A percentile compares a stretch with the other conserved stretches of the same genome.
These are phyloP conservation scores for Skeletonema potamos DNA, from an alignment of 108 stramenopile species.

Conservation along the genomic window DNA sequence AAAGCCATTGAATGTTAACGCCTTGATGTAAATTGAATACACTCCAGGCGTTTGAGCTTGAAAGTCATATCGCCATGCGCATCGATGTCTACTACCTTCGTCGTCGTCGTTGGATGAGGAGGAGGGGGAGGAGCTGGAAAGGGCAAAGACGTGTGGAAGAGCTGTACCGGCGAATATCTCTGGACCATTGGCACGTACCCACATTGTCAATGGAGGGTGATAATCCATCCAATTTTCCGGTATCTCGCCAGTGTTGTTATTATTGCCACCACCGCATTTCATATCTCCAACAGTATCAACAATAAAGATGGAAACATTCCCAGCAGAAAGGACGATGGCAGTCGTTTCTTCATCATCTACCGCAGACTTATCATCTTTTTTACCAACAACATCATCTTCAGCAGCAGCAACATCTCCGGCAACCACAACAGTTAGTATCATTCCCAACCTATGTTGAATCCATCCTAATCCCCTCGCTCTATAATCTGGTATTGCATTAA, in stretches of 20 bases:
- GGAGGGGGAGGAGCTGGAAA: not conserved
- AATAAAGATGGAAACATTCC: slow-evolving; percentile 10
- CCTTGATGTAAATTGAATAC: slow-evolving; percentile 35
- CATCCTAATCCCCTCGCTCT: slow-evolving; percentile 17
- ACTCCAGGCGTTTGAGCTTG: not conserved
- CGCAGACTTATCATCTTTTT: no score
- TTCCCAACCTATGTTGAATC: slow-evolving; percentile 22
- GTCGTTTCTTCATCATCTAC: no score
- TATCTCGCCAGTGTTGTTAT: not conserved
- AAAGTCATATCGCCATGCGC: slow-evolving; percentile 21
- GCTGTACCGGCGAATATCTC: slow-evolving; percentile 44
- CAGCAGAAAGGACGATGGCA: slow-evolving; percentile 7
- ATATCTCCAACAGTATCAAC: slow-evolving; percentile 19
- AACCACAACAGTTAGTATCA: slow-evolving; percentile 16
- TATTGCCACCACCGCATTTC: slow-evolving; percentile 3
- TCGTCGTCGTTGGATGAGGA: not conserved
- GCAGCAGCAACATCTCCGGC: not conserved
- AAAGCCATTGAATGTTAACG: slow-evolving; percentile 30
- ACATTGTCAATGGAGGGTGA: slow-evolving; percentile 41
- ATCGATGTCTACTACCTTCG: not conserved
- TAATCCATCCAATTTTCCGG: slow-evolving; percentile 15
- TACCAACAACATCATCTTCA: no score
- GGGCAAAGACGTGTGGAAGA: not conserved
- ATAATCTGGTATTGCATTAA: slow-evolving; percentile 20
- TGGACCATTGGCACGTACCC: slow-evolving; percentile 48